A percentile compares a stretch with the other conserved stretches of the same genome.
phyloP scores from a whole-genome alignment of 805 yeast genomes.

The Ascoidea tarda region DNA sequence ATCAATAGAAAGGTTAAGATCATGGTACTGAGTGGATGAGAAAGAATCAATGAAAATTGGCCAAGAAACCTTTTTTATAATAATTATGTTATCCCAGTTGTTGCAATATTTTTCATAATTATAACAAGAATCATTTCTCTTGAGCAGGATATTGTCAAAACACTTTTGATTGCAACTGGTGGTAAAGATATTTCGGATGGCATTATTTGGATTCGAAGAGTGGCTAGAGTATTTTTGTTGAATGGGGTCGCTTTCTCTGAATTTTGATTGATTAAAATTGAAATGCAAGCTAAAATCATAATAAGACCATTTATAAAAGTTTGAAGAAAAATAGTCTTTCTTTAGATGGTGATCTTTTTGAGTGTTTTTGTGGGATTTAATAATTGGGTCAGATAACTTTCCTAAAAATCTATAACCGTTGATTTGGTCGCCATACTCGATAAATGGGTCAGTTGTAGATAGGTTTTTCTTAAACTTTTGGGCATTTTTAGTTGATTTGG shows the following conservation, averaged over 20 bases:
- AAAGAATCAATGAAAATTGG: constrained; percentile 11
- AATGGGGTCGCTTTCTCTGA: constrained; percentile 3
- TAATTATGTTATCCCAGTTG: constrained; percentile 14
- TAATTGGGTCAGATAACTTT: constrained; percentile 7
- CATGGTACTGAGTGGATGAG: constrained; percentile 1
- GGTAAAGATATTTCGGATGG: constrained; percentile 6
- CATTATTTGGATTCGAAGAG: constrained; percentile 2
- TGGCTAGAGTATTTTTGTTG: background rate
- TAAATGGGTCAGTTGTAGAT: background rate
- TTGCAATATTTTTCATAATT: constrained; percentile 12
- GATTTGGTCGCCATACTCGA: constrained; percentile 22
- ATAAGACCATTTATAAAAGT: background rate
- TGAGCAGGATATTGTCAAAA: background rate
- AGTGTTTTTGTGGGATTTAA: background rate
- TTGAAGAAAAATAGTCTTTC: background rate
- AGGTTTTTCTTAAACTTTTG: too few species aligned
- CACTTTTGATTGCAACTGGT: constrained; percentile 1
- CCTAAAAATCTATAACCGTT: constrained; percentile 31
- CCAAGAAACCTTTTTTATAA: constrained; percentile 17
- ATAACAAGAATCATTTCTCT: constrained; percentile 13
- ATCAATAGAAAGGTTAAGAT: constrained; percentile 20
- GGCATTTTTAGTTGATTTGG: too few species aligned
- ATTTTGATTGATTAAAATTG: constrained; percentile 6
- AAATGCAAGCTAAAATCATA: constrained; percentile 4
- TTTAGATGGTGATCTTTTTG: background rate